Percentiles rank a stretch among this genome's conserved stretches.
phyloP scores from a whole-genome alignment of 164 flowering plant species.

The Malania oleifera region DNA sequence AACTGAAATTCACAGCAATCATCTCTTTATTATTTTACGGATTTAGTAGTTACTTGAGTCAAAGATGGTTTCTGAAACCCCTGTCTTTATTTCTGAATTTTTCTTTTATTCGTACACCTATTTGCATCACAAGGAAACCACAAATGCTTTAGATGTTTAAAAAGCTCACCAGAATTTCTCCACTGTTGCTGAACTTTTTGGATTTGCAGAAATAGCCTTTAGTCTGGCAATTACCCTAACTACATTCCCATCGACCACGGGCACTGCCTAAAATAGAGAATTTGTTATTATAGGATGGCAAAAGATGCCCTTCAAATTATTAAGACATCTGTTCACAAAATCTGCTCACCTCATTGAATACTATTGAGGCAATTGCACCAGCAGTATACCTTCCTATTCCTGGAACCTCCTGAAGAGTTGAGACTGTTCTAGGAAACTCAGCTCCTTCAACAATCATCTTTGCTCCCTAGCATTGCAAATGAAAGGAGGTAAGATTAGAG shows the following conservation, averaged over 20 bases:
- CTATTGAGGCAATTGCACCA: constrained; percentile 95
- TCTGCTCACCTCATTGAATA: constrained; percentile 62
- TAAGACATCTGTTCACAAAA: constrained; percentile 1
- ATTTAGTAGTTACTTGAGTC: too few relatives aligned
- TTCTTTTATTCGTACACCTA: too few relatives aligned
- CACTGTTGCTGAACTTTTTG: constrained; percentile 52
- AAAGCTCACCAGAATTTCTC: constrained; percentile 70
- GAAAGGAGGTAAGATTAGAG: neutral
- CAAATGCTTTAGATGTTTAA: neutral
- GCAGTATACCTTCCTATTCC: constrained; percentile 96
- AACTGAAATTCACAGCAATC: too few relatives aligned
- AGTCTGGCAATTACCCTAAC: constrained; percentile 78
- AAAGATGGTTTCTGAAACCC: too few relatives aligned
- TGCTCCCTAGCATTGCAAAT: constrained; percentile 58
- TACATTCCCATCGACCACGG: constrained; percentile 96
- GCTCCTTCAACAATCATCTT: constrained; percentile 64
- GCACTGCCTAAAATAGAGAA: constrained; percentile 58
- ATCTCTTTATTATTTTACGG: too few relatives aligned
- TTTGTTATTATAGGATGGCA: constrained; percentile 1
- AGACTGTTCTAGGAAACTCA: constrained; percentile 61
- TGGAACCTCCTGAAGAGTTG: constrained; percentile 51
- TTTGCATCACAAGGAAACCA: neutral
- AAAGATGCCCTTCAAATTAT: neutral
- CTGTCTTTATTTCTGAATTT: too few relatives aligned
- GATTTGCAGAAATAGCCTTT: constrained; percentile 79